phyloP scores from a whole-genome alignment of 305 asterid species.

The Ilex paraguariensis region DNA sequence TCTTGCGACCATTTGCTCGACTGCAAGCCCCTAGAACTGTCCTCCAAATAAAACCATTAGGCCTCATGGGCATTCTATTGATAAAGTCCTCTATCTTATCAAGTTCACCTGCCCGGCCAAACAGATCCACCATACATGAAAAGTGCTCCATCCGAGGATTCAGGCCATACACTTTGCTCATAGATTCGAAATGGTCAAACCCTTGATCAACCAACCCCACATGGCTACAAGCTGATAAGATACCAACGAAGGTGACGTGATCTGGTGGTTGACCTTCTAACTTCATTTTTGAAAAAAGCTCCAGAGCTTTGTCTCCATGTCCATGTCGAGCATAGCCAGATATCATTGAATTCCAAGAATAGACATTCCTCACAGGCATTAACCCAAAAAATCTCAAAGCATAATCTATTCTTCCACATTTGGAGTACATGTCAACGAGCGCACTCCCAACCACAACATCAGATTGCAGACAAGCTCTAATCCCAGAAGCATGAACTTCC shows the following conservation, averaged over 20 bases:
- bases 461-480: conserved; percentile 49
- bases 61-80: conserved; percentile 57
- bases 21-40: conserved; percentile 80
- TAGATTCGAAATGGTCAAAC: conserved; percentile 58
- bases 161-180: conserved; percentile 54
- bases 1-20: conserved; percentile 47
- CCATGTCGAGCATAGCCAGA: conserved; percentile 94
- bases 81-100: conserved; percentile 67
- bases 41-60: conserved; percentile 79
- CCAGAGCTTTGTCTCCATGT: conserved; percentile 56
- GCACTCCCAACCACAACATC: conserved; percentile 88
- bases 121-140: conserved; percentile 84
- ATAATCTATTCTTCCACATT: conserved; percentile 88
- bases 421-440: conserved; percentile 86
- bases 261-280: conserved; percentile 56
- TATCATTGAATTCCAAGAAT: conserved; percentile 94
- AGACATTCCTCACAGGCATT: conserved; percentile 64
- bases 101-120: conserved; percentile 78
- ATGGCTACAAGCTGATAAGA: conserved; percentile 93
- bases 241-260: conserved; percentile 82
- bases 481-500: conserved; percentile 85
- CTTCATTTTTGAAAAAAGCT: conserved; percentile 55
- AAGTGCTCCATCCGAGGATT: conserved; percentile 72
- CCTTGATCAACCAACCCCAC: conserved; percentile 70
- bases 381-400: conserved; percentile 59